Base-by-base conservation (phyloP, 805 yeast species). In the Starmerella floris region DNA sequence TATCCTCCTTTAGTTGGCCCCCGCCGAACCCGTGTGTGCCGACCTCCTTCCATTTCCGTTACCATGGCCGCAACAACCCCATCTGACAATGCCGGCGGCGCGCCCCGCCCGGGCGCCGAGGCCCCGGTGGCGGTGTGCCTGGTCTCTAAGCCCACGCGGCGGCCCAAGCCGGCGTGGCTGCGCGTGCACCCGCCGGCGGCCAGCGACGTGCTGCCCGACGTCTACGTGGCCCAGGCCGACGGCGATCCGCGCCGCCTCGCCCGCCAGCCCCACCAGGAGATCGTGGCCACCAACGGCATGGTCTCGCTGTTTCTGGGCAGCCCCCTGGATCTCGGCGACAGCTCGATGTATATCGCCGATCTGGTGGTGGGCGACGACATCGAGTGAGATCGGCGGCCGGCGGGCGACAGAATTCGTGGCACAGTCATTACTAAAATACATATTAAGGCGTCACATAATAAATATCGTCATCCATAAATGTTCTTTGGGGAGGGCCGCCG, bases 281-380 rank as follows among this genome's bases (percentile, higher is more conserved):
- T 21, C n/a, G 13, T 33, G 8, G 26, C 13, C 13, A 8, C 20
- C 5, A 15, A 21, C 15, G 36, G 36, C 23, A 9, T 33, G 20
- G 17, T 26, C 5, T 33, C 40, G 16, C 23, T 35, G 9, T 36
- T 41, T 22, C 31, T 41, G 16, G 26, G 35, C 25, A 40, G 23
- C 23, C 38, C 43, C 4, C 34, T 40, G 6, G 43, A 40, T 28
- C 20, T 40, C 34, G 38, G 39, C 27, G 39, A 40, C 16, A 26
- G 23, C 9, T 28, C 30, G 10, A 27, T 36, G 23, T 36, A 27
- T 25, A 25, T 36, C 16, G 39, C 39, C 16, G 39, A 36, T 21
- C 23, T 36, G 9, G 39, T 26, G 5, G 9, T 36, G 23, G 32
- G 25, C 28, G n/a, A n/a, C n/a, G n/a, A n/a, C n/a, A n/a, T n/a